A percentile compares a stretch with the other conserved stretches of the same genome.
Conservation (phyloP, 805 yeast genomes). For the Starmerella bombi region DNA sequence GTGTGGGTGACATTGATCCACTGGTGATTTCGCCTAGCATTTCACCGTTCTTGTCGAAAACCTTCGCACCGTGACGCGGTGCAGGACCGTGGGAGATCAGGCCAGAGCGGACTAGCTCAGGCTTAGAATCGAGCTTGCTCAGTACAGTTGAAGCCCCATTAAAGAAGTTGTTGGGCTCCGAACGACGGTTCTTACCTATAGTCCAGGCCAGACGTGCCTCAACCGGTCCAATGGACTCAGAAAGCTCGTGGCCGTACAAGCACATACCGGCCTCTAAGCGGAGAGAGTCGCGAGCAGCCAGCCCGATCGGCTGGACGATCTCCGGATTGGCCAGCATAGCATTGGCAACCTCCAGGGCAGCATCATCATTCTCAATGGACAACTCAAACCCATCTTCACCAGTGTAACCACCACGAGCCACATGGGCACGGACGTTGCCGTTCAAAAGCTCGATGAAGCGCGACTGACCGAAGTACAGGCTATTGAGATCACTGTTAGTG, state of each 20-base stretch:
- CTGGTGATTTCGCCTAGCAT: constrained; percentile 50
- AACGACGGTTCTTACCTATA: constrained; percentile 66
- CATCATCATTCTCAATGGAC: constrained; percentile 45
- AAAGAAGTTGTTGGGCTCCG: constrained; percentile 36
- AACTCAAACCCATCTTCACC: constrained; percentile 98
- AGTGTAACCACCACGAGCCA: constrained; percentile 94
- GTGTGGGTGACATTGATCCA: constrained; percentile 56
- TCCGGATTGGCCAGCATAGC: constrained; percentile 39
- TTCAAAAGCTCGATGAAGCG: constrained; percentile 32
- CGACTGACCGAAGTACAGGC: constrained; percentile 63
- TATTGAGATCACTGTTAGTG: constrained; percentile 44
- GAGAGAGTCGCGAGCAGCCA: constrained; percentile 95
- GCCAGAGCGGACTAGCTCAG: constrained; percentile 58
- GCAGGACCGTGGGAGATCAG: constrained; percentile 69
- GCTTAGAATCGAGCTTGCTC: constrained; percentile 55
- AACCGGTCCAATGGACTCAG: constrained; percentile 67
- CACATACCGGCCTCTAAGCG: constrained; percentile 98
- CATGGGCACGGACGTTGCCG: constrained; percentile 37
- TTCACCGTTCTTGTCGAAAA: constrained; percentile 43
- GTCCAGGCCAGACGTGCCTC: constrained; percentile 87
- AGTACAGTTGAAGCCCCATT: constrained; percentile 66
- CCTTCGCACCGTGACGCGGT: constrained; percentile 66
- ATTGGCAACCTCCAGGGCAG: constrained; percentile 48
- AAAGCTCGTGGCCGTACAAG: constrained; percentile 83
- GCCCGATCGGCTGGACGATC: constrained; percentile 71